Percentiles rank a stretch among this genome's conserved stretches.
Conservation (phyloP, 2,329 filamentous ascomycete species). For the Cladorrhinum sp. region DNA sequence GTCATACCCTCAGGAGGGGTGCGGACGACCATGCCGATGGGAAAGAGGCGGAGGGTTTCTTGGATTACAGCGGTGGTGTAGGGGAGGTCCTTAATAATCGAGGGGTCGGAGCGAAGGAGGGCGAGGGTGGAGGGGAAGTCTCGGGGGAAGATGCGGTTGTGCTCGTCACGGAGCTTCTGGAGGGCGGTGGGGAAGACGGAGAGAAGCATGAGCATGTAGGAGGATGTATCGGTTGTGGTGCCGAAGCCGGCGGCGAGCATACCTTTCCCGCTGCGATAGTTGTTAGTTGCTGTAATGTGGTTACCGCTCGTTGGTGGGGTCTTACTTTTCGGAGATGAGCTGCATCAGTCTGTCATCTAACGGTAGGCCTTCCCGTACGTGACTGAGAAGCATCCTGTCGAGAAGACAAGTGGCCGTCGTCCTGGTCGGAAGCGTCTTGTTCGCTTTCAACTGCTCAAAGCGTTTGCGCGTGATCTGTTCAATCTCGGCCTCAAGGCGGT, state of each 20-base stretch:
- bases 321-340: no score
- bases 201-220: constrained; percentile 5
- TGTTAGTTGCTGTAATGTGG: no score
- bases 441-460: no score
- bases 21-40: constrained; percentile 8
- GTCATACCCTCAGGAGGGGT: neutral
- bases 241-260: constrained; percentile 9
- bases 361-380: no score
- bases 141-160: constrained; percentile 4
- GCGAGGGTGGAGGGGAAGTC: neutral
- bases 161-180: constrained; percentile 5
- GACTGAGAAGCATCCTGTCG: no score
- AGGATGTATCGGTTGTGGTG: constrained; percentile 7
- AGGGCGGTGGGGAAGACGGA: neutral
- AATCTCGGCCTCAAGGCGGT: no score
- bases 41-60: constrained; percentile 12
- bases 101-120: neutral
- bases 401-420: no score
- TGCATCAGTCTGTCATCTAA: no score
- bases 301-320: no score
- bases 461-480: no score
- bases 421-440: no score
- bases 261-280: neutral
- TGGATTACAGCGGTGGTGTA: constrained; percentile 15
- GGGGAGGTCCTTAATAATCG: neutral